These are phyloP conservation scores for Avena insularis DNA, from an alignment of 176 grass and related monocot species.

Conservation along the genomic window DNA sequence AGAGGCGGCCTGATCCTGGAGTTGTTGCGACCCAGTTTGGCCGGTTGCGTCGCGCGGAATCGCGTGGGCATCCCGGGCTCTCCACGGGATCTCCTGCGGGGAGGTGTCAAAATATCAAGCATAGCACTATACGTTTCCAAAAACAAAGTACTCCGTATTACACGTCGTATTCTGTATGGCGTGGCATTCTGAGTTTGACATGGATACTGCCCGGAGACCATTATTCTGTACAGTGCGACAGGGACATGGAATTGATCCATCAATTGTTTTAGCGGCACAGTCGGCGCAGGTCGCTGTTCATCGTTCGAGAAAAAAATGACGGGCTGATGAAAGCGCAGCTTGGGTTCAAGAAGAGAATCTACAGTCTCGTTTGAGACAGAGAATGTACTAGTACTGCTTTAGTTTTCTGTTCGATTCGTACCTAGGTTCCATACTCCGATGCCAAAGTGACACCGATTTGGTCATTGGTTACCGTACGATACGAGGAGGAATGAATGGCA, in stretches of 20 bases:
- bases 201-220: background rate
- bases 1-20: slow-evolving; percentile 22
- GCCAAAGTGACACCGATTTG: background rate
- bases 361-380: background rate
- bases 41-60: slow-evolving; percentile 47
- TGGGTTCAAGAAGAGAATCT: background rate
- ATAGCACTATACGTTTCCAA: background rate
- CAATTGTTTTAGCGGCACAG: background rate
- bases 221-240: background rate
- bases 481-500: background rate
- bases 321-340: background rate
- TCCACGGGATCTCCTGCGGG: slow-evolving; percentile 46
- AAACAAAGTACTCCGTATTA: too few relatives aligned
- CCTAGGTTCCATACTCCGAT: background rate
- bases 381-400: background rate
- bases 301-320: background rate
- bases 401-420: background rate
- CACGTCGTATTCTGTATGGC: background rate
- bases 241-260: background rate
- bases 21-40: slow-evolving; percentile 44
- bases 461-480: background rate
- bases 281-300: slow-evolving; percentile 17
- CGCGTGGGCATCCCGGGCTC: background rate
- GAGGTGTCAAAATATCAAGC: background rate
- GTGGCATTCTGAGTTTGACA: background rate